These are phyloP conservation scores for Lathyrus tuberosus DNA, from an alignment of 306 rosid species.

Conservation along the genomic window DNA sequence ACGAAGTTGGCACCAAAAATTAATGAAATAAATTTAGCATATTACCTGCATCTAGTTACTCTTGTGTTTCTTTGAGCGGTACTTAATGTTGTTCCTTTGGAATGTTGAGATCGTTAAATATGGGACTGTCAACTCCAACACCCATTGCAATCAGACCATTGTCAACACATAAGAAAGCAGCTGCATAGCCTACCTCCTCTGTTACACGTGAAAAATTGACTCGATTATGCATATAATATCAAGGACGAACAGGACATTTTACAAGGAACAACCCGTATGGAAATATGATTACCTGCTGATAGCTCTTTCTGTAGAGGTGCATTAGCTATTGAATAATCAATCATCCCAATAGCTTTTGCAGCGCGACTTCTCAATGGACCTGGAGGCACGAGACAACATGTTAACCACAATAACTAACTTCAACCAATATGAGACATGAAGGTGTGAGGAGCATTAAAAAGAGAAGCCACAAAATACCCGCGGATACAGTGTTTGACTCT, in stretches of 20 bases:
- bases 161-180: constrained; percentile 91
- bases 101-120: constrained; percentile 50
- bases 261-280: constrained; percentile 11
- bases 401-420: constrained; percentile 22
- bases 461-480: constrained; percentile 55
- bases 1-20: no score
- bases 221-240: constrained; percentile 31
- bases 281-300: constrained; percentile 75
- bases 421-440: constrained; percentile 11
- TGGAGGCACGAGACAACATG: constrained; percentile 35
- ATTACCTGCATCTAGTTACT: no score
- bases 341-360: constrained; percentile 99
- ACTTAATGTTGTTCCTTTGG: constrained; percentile 52
- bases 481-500: constrained; percentile 98
- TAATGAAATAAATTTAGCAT: no score
- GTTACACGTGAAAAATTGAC: constrained; percentile 40
- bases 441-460: constrained; percentile 14
- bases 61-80: no score
- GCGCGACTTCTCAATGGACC: constrained; percentile 98
- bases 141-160: constrained; percentile 94
- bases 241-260: neutral
- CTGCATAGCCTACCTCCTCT: constrained; percentile 89
- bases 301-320: constrained; percentile 92
- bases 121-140: constrained; percentile 77
- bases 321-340: constrained; percentile 81